Evolutionary conservation across 1,284 basidiomycete genomes (phyloP).

Genomic region (Trichosporon sp.): DNA sequence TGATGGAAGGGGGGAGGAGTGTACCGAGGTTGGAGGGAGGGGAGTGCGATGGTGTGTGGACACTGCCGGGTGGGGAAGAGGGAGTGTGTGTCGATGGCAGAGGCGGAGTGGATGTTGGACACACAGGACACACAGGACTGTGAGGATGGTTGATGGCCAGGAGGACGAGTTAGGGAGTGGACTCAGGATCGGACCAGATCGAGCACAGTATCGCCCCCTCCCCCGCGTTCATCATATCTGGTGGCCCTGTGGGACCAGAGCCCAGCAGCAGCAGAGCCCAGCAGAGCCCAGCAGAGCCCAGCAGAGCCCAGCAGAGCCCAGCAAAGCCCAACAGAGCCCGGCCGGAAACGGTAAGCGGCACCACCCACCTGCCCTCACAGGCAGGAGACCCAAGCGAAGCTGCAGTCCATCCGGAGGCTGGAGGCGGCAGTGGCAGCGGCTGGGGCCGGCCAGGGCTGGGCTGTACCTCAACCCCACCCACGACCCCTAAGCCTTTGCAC

Average conservation of each 20-base stretch:
- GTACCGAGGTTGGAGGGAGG: neutral
- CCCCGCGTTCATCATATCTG: too few species aligned
- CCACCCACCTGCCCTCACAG: neutral
- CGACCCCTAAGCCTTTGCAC: too few species aligned
- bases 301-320: too few species aligned
- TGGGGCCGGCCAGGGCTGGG: neutral
- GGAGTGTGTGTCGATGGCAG: too few species aligned
- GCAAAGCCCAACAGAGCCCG: too few species aligned
- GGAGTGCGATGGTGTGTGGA: neutral
- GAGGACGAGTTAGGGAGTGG: neutral
- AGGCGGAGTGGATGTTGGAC: too few species aligned
- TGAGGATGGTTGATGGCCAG: neutral
- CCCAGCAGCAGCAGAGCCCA: too few species aligned
- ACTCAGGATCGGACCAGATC: neutral
- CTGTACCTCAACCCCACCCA: neutral
- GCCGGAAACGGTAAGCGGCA: conserved; percentile 1
- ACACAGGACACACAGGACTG: neutral
- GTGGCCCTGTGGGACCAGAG: too few species aligned
- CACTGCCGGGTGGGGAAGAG: neutral
- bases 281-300: too few species aligned
- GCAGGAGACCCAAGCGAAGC: neutral
- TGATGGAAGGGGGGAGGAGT: neutral
- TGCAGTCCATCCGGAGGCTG: neutral
- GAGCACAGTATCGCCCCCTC: too few species aligned
- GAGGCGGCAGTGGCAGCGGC: neutral